phyloP scores from a whole-genome alignment of 1,284 basidiomycete genomes.

The Cutaneotrichosporon cutaneum region DNA sequence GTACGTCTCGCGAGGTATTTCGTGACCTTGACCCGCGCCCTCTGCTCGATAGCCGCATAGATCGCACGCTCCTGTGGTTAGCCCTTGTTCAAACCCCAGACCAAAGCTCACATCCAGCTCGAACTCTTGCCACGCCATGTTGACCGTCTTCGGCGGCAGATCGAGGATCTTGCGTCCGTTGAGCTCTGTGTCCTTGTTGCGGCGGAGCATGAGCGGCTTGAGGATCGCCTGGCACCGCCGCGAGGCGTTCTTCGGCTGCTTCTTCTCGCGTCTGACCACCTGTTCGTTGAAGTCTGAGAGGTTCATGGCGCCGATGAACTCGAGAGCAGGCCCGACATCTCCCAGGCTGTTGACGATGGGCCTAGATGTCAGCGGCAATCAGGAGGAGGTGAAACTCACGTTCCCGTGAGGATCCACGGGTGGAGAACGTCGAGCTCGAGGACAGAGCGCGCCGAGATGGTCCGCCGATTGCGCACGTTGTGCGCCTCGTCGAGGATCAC shows the following conservation, averaged over 20 bases:
- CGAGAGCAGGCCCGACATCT: constrained; percentile 31
- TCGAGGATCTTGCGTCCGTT: constrained; percentile 48
- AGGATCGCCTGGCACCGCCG: constrained; percentile 46
- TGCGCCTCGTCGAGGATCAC: constrained; percentile 55
- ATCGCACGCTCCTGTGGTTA: constrained; percentile 42
- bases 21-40: constrained; percentile 49
- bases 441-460: constrained; percentile 38
- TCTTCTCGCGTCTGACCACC: constrained; percentile 35
- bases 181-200: constrained; percentile 49
- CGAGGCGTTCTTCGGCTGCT: constrained; percentile 40
- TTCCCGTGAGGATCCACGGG: constrained; percentile 49
- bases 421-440: constrained; percentile 38
- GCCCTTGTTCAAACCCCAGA: not conserved
- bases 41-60: constrained; percentile 46
- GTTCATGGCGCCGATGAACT: constrained; percentile 38
- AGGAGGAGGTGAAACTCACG: constrained; percentile 11
- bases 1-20: constrained; percentile 48
- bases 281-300: constrained; percentile 38
- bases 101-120: constrained; percentile 28
- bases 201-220: constrained; percentile 39
- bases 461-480: constrained; percentile 43
- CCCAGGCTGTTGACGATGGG: constrained; percentile 35
- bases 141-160: constrained; percentile 42
- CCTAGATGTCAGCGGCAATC: not conserved
- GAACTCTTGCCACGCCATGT: constrained; percentile 42